These are phyloP conservation scores for Penicillium egyptiacum DNA, from an alignment of 495 filamentous ascomycete genomes.

Conservation along the genomic window DNA sequence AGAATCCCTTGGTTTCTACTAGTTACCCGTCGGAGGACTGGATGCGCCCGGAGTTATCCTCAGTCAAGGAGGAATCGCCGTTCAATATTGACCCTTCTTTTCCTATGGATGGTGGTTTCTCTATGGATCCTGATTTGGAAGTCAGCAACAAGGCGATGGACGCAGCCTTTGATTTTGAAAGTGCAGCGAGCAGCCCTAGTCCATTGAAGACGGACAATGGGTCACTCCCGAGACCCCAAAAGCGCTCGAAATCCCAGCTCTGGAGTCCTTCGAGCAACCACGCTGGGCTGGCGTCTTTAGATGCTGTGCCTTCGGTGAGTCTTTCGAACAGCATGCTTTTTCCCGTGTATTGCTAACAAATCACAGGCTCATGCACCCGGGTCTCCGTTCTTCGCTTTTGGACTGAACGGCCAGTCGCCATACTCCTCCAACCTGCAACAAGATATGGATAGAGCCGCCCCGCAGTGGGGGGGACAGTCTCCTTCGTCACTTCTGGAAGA, in stretches of 20 bases:
- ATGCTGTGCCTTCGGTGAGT: constrained; percentile 38
- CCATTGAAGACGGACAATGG: constrained; percentile 43
- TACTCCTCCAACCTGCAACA: constrained; percentile 38
- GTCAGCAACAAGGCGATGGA: constrained; percentile 63
- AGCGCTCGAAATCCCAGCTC: constrained; percentile 28
- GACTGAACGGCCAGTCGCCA: constrained; percentile 51
- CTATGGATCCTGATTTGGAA: constrained; percentile 48
- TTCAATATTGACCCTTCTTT: constrained; percentile 43
- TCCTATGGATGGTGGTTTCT: constrained; percentile 32
- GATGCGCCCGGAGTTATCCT: constrained; percentile 41
- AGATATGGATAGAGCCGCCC: constrained; percentile 47
- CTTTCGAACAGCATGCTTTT: background rate
- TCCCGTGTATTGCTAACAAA: constrained; percentile 7
- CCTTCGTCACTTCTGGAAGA: constrained; percentile 53
- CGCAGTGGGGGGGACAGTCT: constrained; percentile 51
- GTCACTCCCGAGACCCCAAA: constrained; percentile 26
- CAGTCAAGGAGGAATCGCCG: constrained; percentile 41
- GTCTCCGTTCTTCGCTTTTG: constrained; percentile 36
- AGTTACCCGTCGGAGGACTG: constrained; percentile 42
- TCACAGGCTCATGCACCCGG: constrained; percentile 27
- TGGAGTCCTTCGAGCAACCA: constrained; percentile 28
- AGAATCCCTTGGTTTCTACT: constrained; percentile 37
- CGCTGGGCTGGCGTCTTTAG: constrained; percentile 13
- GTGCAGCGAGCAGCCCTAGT: constrained; percentile 65
- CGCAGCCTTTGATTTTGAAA: constrained; percentile 68